Conservation (phyloP, 176 grass and related monocot species). For the Oryza nivara region DNA sequence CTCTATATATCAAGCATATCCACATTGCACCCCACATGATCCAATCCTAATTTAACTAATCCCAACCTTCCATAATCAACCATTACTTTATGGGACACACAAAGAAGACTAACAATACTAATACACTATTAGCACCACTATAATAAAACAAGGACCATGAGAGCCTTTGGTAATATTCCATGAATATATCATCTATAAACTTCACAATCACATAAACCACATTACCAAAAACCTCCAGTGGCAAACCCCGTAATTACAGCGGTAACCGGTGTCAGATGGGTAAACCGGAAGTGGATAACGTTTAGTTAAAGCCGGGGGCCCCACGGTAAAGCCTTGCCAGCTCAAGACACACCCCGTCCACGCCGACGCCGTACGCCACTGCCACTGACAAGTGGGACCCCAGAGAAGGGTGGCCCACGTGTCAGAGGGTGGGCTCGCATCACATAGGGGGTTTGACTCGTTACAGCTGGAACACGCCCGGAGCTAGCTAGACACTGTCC, state of each 20-base stretch:
- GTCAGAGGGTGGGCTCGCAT: accelerated
- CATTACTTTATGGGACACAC: background rate
- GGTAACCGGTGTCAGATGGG: accelerated
- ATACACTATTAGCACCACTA: background rate
- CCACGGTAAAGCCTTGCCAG: slow-evolving; percentile 32
- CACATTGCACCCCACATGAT: background rate
- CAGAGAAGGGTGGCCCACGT: accelerated
- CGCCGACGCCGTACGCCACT: accelerated
- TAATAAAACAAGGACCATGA: slow-evolving; percentile 31
- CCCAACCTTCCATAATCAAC: slow-evolving; percentile 11
- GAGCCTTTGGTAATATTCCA: background rate
- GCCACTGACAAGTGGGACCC: accelerated
- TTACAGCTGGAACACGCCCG: slow-evolving; percentile 39
- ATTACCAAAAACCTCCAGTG: background rate
- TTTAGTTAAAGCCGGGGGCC: slow-evolving; percentile 45
- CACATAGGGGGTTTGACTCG: slow-evolving; percentile 33
- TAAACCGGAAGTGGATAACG: background rate
- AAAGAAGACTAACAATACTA: background rate
- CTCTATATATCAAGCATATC: slow-evolving; percentile 23
- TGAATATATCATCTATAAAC: background rate
- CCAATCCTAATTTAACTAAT: slow-evolving; percentile 4
- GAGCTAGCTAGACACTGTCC: slow-evolving; percentile 3
- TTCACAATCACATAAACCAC: background rate
- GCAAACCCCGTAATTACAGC: background rate
- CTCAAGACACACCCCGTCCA: slow-evolving; percentile 9